These are phyloP conservation scores for Arthrinium puccinioides DNA, from an alignment of 2,329 filamentous ascomycete species.

Conservation along the genomic window DNA sequence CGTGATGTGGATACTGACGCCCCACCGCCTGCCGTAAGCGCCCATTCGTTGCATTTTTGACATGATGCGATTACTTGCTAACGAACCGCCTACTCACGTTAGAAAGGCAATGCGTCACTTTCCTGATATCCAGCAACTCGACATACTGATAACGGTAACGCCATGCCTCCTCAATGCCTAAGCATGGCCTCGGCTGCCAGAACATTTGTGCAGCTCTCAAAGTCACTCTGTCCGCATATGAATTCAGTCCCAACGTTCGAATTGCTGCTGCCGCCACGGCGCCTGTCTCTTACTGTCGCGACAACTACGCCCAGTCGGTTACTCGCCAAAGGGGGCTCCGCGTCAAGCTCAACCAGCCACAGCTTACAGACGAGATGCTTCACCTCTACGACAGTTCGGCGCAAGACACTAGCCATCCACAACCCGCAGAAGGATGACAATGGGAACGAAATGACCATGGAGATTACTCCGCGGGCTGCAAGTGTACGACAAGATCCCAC, in stretches of 20 bases:
- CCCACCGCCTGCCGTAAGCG: no score
- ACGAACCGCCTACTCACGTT: no score
- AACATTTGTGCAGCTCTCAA: conserved; percentile 23
- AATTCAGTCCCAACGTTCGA: background rate
- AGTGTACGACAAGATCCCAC: conserved; percentile 45
- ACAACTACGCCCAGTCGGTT: background rate
- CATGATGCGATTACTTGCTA: no score
- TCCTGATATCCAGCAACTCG: no score
- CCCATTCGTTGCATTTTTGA: no score
- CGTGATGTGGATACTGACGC: no score
- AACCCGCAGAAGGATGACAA: conserved; percentile 79
- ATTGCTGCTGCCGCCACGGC: no score
- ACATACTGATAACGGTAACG: no score
- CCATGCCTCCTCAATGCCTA: background rate
- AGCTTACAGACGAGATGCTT: background rate
- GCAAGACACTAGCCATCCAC: conserved; percentile 42
- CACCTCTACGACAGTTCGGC: conserved; percentile 7
- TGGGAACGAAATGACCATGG: conserved; percentile 75
- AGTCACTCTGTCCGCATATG: conserved; percentile 5
- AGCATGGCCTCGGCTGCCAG: conserved; percentile 16
- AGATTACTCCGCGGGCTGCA: conserved; percentile 77
- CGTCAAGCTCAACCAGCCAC: no score
- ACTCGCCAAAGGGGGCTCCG: no score
- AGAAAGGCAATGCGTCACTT: no score
- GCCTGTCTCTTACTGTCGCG: background rate